Base-by-base conservation (phyloP, 768 basidiomycete species). In the Hericium coralloides region DNA sequence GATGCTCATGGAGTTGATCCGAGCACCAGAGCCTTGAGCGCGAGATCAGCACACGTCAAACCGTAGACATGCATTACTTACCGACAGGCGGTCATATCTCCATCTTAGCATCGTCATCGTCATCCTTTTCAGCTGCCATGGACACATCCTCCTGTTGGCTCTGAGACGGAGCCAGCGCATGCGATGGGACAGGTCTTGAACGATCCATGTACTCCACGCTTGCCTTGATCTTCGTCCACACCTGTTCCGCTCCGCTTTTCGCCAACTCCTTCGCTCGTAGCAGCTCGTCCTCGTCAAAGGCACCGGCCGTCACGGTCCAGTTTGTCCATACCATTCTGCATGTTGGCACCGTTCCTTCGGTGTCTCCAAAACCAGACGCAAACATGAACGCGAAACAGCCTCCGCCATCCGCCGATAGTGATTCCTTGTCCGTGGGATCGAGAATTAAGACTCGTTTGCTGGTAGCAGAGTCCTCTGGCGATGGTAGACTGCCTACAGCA, bases 361-460 rank as follows among this genome's bases (percentile, higher is more conserved):
- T 18, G 23, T 38, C 12, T 17, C 51, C 45, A 2, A 49, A 37
- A 2, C 59, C 64, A 18, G 66, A 58, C 12, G 69, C 62, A 57
- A 65, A 67, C 41, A 58, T 57, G 68, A 89, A 92, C 0, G 85
- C 88, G 62, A 91, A 90, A 61, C 83, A 83, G 0, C 88, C 88
- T 4, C 74, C 70, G 6, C 73, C 79, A 1, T 65, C 69, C 0
- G 80, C 63, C 0, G 56, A 52, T 0, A 63, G 53, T 2, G 67
- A 65, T 51, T 84, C 78, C 4, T 72, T 70, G 17, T 76, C 78
- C 9, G 66, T 71, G 1, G 84, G 82, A 64, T 85, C 83, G 2
- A 83, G 69, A 14, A 85, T 64, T 2, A 84, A 66, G 1, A 60
- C 58, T 0, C 72, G 64, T 4, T 41, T 17, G 2, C 6, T 15